phyloP scores from a whole-genome alignment of 495 filamentous ascomycete species.

The Niebla homalea region DNA sequence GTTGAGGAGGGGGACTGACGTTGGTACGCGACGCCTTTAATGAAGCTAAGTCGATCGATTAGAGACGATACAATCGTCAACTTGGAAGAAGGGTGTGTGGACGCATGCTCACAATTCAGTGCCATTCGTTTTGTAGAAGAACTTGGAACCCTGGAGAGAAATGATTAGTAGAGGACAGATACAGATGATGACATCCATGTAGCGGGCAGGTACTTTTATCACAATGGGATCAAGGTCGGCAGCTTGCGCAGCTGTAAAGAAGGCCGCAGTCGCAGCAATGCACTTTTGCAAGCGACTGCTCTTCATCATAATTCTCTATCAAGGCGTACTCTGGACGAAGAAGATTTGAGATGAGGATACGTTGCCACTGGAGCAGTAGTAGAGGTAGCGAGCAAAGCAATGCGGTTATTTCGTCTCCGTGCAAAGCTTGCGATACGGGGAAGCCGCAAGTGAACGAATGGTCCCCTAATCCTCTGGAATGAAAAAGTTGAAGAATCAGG shows the following conservation, averaged over 20 bases:
- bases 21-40: slow-evolving; percentile 86
- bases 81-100: neutral
- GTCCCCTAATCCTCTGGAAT: no score
- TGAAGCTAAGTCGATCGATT: slow-evolving; percentile 35
- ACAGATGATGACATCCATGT: slow-evolving; percentile 1
- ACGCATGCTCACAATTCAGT: slow-evolving; percentile 59
- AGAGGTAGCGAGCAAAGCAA: no score
- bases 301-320: neutral
- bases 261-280: slow-evolving; percentile 26
- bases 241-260: slow-evolving; percentile 38
- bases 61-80: neutral
- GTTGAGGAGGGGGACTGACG: slow-evolving; percentile 24
- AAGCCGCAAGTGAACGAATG: no score
- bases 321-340: no score
- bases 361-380: no score
- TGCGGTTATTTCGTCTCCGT: no score
- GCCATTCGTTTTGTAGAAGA: slow-evolving; percentile 64
- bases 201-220: slow-evolving; percentile 42
- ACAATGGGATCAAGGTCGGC: slow-evolving; percentile 54
- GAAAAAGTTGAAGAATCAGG: no score
- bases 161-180: neutral
- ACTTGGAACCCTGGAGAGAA: slow-evolving; percentile 48
- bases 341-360: no score
- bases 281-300: neutral
- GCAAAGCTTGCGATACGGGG: no score